phyloP scores from a whole-genome alignment of 192 early-diverging fungal species.

The Coemansia sp. region DNA sequence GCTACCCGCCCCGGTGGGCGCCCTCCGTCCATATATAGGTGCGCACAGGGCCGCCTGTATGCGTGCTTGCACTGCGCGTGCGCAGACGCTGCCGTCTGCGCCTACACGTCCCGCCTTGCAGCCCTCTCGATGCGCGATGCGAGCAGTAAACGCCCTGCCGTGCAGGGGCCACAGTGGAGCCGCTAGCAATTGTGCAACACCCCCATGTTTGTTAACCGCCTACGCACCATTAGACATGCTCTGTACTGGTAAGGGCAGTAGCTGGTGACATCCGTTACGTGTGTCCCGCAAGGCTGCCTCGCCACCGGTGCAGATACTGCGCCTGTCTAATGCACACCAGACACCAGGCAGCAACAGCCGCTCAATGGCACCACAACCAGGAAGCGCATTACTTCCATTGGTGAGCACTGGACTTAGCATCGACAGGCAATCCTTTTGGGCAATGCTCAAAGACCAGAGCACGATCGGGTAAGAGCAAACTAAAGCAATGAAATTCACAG shows the following conservation, averaged over 20 bases:
- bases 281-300: slow-evolving; percentile 8
- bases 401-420: background rate
- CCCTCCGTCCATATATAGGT: background rate
- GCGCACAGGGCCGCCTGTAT: background rate
- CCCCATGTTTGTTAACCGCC: no score
- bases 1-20: background rate
- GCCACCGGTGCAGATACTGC: slow-evolving; percentile 19
- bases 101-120: background rate
- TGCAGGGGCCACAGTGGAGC: background rate
- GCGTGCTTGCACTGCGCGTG: background rate
- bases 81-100: background rate
- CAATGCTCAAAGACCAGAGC: no score
- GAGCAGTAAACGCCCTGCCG: background rate
- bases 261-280: slow-evolving; percentile 7
- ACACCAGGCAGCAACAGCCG: background rate
- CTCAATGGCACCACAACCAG: background rate
- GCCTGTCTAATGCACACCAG: background rate
- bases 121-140: background rate
- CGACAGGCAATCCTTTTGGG: background rate
- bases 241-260: background rate
- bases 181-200: background rate
- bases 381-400: background rate
- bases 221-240: no score
- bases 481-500: slow-evolving; percentile 1
- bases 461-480: slow-evolving; percentile 7